Conservation (phyloP, 2,329 filamentous ascomycete genomes). For the Falciphora oryzae region DNA sequence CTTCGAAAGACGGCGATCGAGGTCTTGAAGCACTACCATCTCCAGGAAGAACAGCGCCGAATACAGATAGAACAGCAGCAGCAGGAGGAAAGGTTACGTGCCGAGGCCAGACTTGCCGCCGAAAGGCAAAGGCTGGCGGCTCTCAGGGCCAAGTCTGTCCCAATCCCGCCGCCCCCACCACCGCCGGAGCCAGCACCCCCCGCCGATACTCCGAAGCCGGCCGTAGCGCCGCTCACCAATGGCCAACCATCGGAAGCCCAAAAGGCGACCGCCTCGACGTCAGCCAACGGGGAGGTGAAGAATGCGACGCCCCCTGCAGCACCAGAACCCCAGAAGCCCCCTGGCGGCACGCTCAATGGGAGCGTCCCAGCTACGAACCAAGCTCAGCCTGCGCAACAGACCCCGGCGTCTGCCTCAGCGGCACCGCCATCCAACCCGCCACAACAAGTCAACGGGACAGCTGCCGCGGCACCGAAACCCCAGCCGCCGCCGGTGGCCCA, state of each 20-base stretch:
- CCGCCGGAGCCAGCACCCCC: constrained; percentile 14
- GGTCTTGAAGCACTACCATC: constrained; percentile 18
- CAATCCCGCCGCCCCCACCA: constrained; percentile 17
- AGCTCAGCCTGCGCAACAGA: constrained; percentile 1
- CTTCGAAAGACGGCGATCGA: constrained; percentile 19
- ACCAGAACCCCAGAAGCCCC: background rate
- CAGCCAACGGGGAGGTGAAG: background rate
- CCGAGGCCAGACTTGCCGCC: constrained; percentile 20
- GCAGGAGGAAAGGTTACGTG: constrained; percentile 24
- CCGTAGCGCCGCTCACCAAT: background rate
- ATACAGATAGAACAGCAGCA: constrained; percentile 18
- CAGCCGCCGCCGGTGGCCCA: constrained; percentile 9
- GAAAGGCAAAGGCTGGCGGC: constrained; percentile 21
- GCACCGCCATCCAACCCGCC: background rate
- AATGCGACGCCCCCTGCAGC: background rate
- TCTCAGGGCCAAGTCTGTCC: constrained; percentile 26
- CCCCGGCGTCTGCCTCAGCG: background rate
- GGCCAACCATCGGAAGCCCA: background rate
- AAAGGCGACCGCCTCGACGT: background rate
- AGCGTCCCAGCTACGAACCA: background rate
- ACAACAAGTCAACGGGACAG: background rate
- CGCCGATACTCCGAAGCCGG: constrained; percentile 6
- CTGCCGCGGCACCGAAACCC: constrained; percentile 2
- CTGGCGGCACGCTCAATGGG: background rate
- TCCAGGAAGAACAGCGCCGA: constrained; percentile 21